Evolutionary conservation across 192 early-diverging fungal species (phyloP), one percentile per base, ranked within the genome.

Genomic region (Jimgerdemannia lactiflua): DNA sequence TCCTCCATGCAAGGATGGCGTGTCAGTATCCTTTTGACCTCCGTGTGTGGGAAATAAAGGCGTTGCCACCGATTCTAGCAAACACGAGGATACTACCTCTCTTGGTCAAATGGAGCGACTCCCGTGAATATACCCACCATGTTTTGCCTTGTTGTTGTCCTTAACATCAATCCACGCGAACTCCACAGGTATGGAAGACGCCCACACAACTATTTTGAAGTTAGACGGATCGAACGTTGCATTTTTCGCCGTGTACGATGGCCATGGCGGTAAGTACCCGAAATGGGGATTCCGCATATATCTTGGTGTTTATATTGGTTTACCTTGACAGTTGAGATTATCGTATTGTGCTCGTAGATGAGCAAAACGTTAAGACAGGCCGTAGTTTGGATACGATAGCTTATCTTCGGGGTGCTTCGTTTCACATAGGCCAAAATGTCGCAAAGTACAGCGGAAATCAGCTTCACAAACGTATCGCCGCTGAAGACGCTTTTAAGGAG

Each of bases 171-270:
- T 64, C 66, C 39, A 73, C 59, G 40, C 49, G 14, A 59, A 59
- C 65, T 67, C 20, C 42, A 63, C 81, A 92, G 94, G 93, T 65
- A 99, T 99, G 97, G 97, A 99, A 83, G 97, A 99, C 85, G 95
- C 95, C 19, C 97, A 99, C 86, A 92, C 95, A 19, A 94, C 95
- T 65, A 67, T 95, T 65, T 86, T 96, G 42, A 90, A 89, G 70
- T 69, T 97, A 7, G 83, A 85, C 40, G 89, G 86, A 29, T 86
- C 87, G 63, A 86, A 90, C 54, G 83, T 85, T 18, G 92, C 93
- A 39, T 98, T 97, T 82, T 99, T 98, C 89, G 95, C 91, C n/a
- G 96, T 99, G 18, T 99, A 92, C 82, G 97, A 99, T 80, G 97
- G 97, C 4, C 97, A 99, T 78, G 97, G 96, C 79, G 93, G 94